Evolutionary conservation across 495 filamentous ascomycete genomes (phyloP).

Genomic region (Lophiotrema nucula): DNA sequence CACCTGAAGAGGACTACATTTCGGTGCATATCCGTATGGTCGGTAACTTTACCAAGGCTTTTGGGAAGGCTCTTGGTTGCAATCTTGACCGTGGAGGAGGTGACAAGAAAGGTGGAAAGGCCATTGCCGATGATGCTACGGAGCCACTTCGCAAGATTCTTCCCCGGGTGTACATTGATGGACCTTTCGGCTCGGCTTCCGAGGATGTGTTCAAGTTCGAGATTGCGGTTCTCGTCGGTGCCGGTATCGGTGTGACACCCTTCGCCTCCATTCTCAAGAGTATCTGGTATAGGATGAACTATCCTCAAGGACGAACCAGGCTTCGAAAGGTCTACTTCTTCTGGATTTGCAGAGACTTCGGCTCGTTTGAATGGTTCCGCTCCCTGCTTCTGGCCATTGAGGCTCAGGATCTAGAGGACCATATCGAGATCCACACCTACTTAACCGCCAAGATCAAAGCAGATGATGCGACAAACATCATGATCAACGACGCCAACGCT

Average conservation of each 20-base stretch:
- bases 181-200: constrained; percentile 74
- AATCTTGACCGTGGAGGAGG: constrained; percentile 55
- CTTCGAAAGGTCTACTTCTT: constrained; percentile 82
- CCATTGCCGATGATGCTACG: constrained; percentile 48
- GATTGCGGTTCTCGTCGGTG: constrained; percentile 64
- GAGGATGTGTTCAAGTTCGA: constrained; percentile 80
- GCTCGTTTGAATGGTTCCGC: constrained; percentile 79
- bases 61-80: constrained; percentile 67
- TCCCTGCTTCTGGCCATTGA: constrained; percentile 77
- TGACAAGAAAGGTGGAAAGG: constrained; percentile 56
- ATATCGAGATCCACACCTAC: constrained; percentile 73
- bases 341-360: constrained; percentile 79
- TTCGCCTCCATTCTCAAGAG: constrained; percentile 80
- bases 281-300: constrained; percentile 86
- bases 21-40: constrained; percentile 74
- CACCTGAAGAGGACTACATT: constrained; percentile 79
- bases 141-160: constrained; percentile 59
- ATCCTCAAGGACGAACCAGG: constrained; percentile 68
- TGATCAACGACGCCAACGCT: constrained; percentile 79
- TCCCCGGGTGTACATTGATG: constrained; percentile 74
- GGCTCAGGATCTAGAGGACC: constrained; percentile 74
- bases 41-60: constrained; percentile 64
- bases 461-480: constrained; percentile 78
- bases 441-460: constrained; percentile 74
- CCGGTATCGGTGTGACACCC: constrained; percentile 71